Conservation (phyloP, 495 filamentous ascomycete genomes). For the Hypoxylon cercidicola region DNA sequence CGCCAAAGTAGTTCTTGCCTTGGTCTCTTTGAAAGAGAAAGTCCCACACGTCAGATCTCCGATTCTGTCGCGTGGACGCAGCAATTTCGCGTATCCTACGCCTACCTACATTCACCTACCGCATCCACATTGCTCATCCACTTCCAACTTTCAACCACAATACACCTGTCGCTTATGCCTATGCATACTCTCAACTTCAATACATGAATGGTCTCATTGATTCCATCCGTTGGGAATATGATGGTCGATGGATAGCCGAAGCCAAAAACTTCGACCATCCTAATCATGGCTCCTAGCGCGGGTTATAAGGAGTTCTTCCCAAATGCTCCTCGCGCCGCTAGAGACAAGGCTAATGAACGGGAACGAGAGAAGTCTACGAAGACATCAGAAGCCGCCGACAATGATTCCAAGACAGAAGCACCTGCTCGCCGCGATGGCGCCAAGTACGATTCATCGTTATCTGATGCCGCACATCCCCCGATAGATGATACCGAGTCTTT, state of each 20-base stretch:
- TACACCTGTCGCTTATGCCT: constrained; percentile 27
- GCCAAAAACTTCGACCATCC: constrained; percentile 55
- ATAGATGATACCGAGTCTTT: constrained; percentile 68
- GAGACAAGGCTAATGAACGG: constrained; percentile 65
- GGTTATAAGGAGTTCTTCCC: constrained; percentile 93
- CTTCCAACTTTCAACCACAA: constrained; percentile 13
- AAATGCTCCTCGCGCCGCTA: constrained; percentile 73
- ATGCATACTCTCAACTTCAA: not conserved
- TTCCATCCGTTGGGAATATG: constrained; percentile 58
- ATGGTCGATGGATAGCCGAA: constrained; percentile 63
- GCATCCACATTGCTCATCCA: constrained; percentile 2
- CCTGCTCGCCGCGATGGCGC: constrained; percentile 46
- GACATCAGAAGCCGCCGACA: constrained; percentile 61
- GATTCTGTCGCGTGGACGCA: constrained; percentile 53
- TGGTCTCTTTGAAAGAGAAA: constrained; percentile 38
- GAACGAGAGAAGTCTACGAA: constrained; percentile 53
- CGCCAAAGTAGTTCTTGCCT: constrained; percentile 13
- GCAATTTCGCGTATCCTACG: constrained; percentile 46
- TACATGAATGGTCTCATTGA: constrained; percentile 56
- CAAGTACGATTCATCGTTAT: constrained; percentile 50
- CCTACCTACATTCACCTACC: constrained; percentile 2
- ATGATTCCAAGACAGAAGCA: constrained; percentile 52
- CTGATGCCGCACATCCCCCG: constrained; percentile 50
- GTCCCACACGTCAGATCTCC: constrained; percentile 51
- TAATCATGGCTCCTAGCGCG: constrained; percentile 80